These are phyloP conservation scores for Miscanthus sacchariflorus DNA, from an alignment of 202 grass and related monocot species.

Conservation along the genomic window DNA sequence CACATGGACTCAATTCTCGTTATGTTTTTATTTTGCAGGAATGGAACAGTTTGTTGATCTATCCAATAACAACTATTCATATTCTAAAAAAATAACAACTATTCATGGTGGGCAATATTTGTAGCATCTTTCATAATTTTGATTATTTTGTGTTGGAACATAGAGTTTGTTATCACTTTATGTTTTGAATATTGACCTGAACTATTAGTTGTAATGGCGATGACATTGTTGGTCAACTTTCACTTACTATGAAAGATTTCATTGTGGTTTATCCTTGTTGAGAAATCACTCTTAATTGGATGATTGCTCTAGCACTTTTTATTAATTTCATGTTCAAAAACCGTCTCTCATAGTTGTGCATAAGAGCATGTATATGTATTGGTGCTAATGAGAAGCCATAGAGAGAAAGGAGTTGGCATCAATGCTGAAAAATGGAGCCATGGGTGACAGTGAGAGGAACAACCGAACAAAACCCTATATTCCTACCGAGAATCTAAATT, in stretches of 20 bases:
- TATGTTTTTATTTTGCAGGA: background rate
- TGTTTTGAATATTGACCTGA: background rate
- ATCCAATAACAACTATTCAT: background rate
- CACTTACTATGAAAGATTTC: background rate
- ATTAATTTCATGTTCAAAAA: no score
- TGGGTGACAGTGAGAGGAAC: no score
- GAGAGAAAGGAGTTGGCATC: no score
- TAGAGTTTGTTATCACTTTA: background rate
- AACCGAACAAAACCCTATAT: no score
- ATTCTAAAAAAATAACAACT: background rate
- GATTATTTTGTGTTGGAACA: background rate
- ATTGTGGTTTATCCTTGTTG: background rate
- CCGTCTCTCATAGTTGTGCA: no score
- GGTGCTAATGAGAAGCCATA: no score
- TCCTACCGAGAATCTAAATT: no score
- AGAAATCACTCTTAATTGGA: background rate
- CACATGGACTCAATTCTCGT: background rate
- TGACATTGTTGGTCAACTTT: background rate
- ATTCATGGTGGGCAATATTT: background rate
- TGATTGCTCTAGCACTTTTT: background rate
- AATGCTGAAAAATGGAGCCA: no score
- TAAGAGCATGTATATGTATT: no score
- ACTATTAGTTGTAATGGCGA: background rate
- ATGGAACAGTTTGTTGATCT: background rate
- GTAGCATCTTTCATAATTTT: background rate